A percentile compares a stretch with the other conserved stretches of the same genome.
These are phyloP conservation scores for Dichotomopilus funicola DNA, from an alignment of 2,329 filamentous ascomycete species.

Conservation along the genomic window DNA sequence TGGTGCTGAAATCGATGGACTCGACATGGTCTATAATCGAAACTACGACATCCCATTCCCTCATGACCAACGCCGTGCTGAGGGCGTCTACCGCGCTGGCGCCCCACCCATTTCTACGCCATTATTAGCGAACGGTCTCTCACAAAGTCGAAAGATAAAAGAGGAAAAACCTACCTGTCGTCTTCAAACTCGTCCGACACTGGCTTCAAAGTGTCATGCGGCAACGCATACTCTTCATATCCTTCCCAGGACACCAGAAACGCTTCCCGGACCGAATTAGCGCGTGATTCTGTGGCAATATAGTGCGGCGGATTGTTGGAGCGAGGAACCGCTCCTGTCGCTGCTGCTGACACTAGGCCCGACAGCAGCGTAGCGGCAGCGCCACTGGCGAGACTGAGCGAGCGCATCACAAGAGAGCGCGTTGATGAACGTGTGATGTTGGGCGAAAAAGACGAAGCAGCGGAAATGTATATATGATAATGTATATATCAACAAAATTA, in stretches of 20 bases:
- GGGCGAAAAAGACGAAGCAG: neutral
- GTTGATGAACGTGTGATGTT: too few species aligned
- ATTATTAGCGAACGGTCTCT: too few species aligned
- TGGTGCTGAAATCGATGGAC: slow-evolving; percentile 62
- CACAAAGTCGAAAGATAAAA: neutral
- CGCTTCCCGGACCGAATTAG: slow-evolving; percentile 58
- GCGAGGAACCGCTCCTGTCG: neutral
- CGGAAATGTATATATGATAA: neutral
- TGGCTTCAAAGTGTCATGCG: slow-evolving; percentile 68
- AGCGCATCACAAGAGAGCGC: slow-evolving; percentile 3
- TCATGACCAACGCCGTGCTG: slow-evolving; percentile 73
- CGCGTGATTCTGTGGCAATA: slow-evolving; percentile 35
- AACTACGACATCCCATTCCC: slow-evolving; percentile 57
- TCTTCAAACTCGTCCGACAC: slow-evolving; percentile 59
- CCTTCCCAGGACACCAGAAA: slow-evolving; percentile 67
- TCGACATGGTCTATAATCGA: slow-evolving; percentile 66
- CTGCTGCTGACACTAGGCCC: slow-evolving; percentile 12
- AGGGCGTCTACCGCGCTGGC: slow-evolving; percentile 76
- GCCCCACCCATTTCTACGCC: slow-evolving; percentile 70
- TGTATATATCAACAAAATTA: neutral
- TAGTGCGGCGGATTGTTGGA: slow-evolving; percentile 12
- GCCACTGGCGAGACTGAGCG: neutral
- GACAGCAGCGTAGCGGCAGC: slow-evolving; percentile 5
- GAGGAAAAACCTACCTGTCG: slow-evolving; percentile 54
- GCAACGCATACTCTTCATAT: slow-evolving; percentile 68